Percentiles rank a stretch among this genome's conserved stretches.
These are phyloP conservation scores for Vigna angularis DNA, from an alignment of 306 rosid species.

Conservation along the genomic window DNA sequence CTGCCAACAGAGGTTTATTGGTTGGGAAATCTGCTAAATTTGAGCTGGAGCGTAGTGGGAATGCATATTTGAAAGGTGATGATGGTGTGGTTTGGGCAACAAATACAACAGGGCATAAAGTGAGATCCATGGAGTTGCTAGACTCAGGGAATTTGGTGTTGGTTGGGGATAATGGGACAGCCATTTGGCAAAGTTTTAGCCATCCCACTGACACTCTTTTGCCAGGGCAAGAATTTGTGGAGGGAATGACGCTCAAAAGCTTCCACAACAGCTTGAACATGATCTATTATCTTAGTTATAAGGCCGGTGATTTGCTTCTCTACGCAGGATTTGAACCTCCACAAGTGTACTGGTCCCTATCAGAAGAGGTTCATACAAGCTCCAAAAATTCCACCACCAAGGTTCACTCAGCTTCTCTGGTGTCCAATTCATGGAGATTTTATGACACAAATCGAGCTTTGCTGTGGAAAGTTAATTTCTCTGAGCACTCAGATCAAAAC, in stretches of 20 bases:
- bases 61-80: constrained; percentile 56
- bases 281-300: constrained; percentile 59
- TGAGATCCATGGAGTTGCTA: constrained; percentile 61
- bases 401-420: constrained; percentile 62
- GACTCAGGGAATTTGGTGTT: constrained; percentile 81
- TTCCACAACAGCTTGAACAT: constrained; percentile 63
- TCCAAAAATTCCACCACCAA: constrained; percentile 50
- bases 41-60: constrained; percentile 66
- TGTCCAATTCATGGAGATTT: constrained; percentile 74
- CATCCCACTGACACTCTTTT: constrained; percentile 93
- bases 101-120: constrained; percentile 55
- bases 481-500: constrained; percentile 49
- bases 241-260: constrained; percentile 81
- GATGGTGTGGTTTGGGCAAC: constrained; percentile 67
- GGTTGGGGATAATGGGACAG: constrained; percentile 48
- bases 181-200: constrained; percentile 82
- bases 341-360: constrained; percentile 82
- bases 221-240: constrained; percentile 67
- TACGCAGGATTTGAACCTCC: constrained; percentile 70
- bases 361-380: constrained; percentile 51
- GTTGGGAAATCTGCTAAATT: constrained; percentile 66
- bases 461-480: constrained; percentile 64
- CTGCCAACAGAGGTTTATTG: constrained; percentile 76
- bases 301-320: constrained; percentile 71
- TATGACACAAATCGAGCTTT: constrained; percentile 59